Base-by-base conservation (phyloP, 768 basidiomycete species). In the Termitomyces titanicus region DNA sequence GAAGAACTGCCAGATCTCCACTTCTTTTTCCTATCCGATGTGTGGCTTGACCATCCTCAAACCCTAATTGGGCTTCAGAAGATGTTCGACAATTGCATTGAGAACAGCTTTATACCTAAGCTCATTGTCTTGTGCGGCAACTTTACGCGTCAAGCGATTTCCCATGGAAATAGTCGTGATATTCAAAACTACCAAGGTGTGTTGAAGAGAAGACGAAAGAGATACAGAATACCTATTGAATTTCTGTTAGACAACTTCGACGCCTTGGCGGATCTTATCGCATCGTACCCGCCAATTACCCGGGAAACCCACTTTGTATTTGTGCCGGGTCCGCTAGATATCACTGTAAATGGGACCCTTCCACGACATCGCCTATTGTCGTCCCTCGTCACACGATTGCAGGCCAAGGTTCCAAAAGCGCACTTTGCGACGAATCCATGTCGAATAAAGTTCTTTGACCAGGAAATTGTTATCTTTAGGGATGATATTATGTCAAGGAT, bases 401-500 rank as follows among this genome's bases (percentile, higher is more conserved):
- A 79, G 62, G 72, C 79, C 0, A 85, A 86, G 61, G 69, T 98
- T 25, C 91, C 94, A 0, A 88, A 89, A 64, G 79, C 86, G 1
- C 84, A 89, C 62, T 88, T 98, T 64, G 86, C 84, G 8, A 88
- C 85, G 35, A 97, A 98, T 69, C 97, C 97, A 1, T 96, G 94
- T 71, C 84, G 97, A 18, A 83, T 98, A 63, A 91, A 92, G 63
- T 98, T 97, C 66, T 95, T 95, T 67, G 84, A 91, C 27, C 95
- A 98, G 67, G 97, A 99, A 72, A 85, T 99, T 51, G 94, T 98
- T 42, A 73, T 99, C 24, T 97, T 90, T 65, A 78, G 97, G 39
- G 93, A 98, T 63, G 94, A 98, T 67, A 69, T 87, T 47, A 98
- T 99, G 94, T 82, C 92, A 1, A 80, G 87, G 61, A 94, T 98